phyloP scores from a whole-genome alignment of 169 alveolate species.

The Plasmodium reichenowi region DNA sequence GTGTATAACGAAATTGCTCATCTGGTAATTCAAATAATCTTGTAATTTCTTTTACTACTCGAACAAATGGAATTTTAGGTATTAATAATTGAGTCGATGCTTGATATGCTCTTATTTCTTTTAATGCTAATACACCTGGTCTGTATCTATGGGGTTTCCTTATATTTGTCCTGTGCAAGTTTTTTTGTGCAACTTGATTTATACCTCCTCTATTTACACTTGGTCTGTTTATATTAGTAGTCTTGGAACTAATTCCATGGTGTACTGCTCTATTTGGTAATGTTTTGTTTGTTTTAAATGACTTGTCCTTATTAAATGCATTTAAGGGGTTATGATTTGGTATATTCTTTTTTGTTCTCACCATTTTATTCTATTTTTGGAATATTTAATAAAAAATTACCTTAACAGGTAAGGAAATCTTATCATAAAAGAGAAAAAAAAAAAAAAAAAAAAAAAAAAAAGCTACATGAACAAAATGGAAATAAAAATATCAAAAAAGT shows the following conservation, averaged over 20 bases:
- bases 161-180: constrained; percentile 18
- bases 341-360: constrained; percentile 45
- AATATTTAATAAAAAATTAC: no score
- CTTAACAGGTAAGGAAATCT: no score
- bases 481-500: no score
- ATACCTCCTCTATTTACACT: background rate
- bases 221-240: background rate
- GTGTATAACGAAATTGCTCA: constrained; percentile 83
- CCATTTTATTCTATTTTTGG: constrained; percentile 11
- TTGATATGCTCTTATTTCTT: constrained; percentile 95
- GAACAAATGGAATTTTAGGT: constrained; percentile 96
- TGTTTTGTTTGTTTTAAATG: constrained; percentile 7
- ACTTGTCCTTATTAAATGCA: background rate
- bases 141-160: constrained; percentile 70
- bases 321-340: constrained; percentile 30
- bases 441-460: no score
- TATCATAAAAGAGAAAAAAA: no score
- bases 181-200: constrained; percentile 15
- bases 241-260: background rate
- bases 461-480: no score
- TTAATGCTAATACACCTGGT: constrained; percentile 93
- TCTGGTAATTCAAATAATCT: constrained; percentile 79
- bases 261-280: constrained; percentile 21
- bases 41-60: constrained; percentile 95
- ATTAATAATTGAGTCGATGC: constrained; percentile 93